Evolutionary conservation across 345 rosid genomes (phyloP).

Genomic region (Erodium maritimum): DNA sequence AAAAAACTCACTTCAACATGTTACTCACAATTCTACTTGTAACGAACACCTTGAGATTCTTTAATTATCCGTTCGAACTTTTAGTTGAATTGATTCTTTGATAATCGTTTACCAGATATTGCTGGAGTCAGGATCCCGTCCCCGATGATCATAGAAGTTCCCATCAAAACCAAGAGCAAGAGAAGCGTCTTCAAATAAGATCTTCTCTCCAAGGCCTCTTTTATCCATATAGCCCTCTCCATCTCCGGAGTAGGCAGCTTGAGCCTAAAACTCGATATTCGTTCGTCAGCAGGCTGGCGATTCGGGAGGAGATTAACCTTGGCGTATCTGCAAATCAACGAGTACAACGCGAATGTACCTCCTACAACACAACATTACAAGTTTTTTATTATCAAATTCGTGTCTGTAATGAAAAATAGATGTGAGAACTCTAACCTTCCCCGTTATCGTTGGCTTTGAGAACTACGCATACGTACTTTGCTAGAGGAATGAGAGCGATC

Average conservation of each 20-base stretch:
- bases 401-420: background rate
- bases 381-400: background rate
- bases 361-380: conserved; percentile 4
- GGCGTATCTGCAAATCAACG: conserved; percentile 22
- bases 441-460: conserved; percentile 24
- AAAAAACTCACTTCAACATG: too few species aligned
- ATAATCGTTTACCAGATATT: conserved; percentile 13
- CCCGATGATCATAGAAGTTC: conserved; percentile 31
- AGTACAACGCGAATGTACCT: conserved; percentile 26
- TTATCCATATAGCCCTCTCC: conserved; percentile 12
- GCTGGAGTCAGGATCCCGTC: conserved; percentile 29
- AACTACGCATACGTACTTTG: conserved; percentile 19
- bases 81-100: too few species aligned
- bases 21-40: too few species aligned
- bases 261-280: conserved; percentile 15
- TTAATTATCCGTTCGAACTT: too few species aligned
- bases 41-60: too few species aligned
- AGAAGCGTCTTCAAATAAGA: conserved; percentile 12
- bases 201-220: conserved; percentile 13
- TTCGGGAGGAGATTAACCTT: conserved; percentile 18
- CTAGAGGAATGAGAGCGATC: conserved; percentile 6
- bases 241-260: conserved; percentile 4
- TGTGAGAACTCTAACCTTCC: conserved; percentile 12
- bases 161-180: conserved; percentile 19
- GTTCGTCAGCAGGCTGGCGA: conserved; percentile 19